A percentile compares a stretch with the other conserved stretches of the same genome.
Evolutionary conservation across 108 stramenopile genomes (phyloP).

Genomic region (Conticribra guillardii): DNA sequence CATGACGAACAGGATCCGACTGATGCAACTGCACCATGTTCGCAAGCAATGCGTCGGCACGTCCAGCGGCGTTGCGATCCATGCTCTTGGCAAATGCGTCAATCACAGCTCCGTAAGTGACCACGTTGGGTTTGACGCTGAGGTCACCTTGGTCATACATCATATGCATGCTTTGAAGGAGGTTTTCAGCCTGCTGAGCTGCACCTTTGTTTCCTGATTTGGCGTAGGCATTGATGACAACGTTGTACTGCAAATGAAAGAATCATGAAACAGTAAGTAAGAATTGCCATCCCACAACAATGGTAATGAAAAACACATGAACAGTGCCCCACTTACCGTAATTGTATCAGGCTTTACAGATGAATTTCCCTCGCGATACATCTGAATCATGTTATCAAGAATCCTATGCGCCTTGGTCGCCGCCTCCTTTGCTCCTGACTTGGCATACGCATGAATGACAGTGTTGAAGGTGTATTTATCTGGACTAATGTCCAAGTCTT

Average conservation of each 20-base stretch:
- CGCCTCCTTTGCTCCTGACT: conserved; percentile 62
- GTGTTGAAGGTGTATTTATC: conserved; percentile 87
- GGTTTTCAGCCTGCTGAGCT: conserved; percentile 51
- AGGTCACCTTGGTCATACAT: conserved; percentile 63
- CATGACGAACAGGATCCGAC: conserved; percentile 69
- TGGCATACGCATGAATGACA: conserved; percentile 76
- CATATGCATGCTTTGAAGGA: conserved; percentile 68
- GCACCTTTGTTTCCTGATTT: conserved; percentile 71
- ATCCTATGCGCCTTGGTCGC: conserved; percentile 76
- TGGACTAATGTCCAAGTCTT: conserved; percentile 61
- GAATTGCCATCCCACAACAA: background rate
- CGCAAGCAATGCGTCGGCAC: conserved; percentile 77
- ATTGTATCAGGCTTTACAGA: conserved; percentile 52
- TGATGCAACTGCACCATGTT: conserved; percentile 83
- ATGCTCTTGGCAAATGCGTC: conserved; percentile 85
- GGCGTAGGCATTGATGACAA: conserved; percentile 69
- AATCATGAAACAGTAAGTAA: background rate
- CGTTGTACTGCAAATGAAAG: conserved; percentile 41
- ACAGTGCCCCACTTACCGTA: conserved; percentile 22
- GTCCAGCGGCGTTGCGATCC: conserved; percentile 75
- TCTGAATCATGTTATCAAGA: conserved; percentile 68
- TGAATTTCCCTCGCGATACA: conserved; percentile 64
- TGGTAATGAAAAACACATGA: background rate
- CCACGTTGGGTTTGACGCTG: conserved; percentile 66
- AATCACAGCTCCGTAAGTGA: conserved; percentile 80